A percentile compares a stretch with the other conserved stretches of the same genome.
Conservation (phyloP, 805 yeast species). For the Spathaspora hagerdaliae region DNA sequence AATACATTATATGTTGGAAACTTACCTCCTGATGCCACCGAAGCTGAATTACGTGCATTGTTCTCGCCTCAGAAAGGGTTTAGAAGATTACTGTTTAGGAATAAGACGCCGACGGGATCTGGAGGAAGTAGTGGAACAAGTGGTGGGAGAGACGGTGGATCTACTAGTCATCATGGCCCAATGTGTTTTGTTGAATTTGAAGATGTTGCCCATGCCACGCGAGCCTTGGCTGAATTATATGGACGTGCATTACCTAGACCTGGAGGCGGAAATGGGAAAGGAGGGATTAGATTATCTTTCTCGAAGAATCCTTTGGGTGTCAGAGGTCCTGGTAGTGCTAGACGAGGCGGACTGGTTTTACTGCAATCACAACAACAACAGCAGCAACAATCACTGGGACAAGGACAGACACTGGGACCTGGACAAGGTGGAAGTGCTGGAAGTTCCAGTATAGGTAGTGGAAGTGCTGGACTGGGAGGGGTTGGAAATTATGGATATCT, state of each 20-base stretch:
- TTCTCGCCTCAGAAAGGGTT: constrained; percentile 91
- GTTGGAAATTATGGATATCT: constrained; percentile 36
- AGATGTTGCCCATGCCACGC: constrained; percentile 88
- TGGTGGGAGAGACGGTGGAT: constrained; percentile 5
- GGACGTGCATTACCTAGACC: constrained; percentile 88
- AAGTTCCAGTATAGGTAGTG: constrained; percentile 3
- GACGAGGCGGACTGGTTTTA: constrained; percentile 18
- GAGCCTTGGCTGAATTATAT: constrained; percentile 89
- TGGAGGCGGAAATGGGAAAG: constrained; percentile 67
- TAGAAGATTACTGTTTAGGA: constrained; percentile 86
- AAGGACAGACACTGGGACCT: constrained; percentile 6
- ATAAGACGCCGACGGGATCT: constrained; percentile 35
- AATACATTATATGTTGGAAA: constrained; percentile 96
- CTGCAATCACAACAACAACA: constrained; percentile 19
- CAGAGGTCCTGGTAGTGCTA: constrained; percentile 59
- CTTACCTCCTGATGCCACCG: constrained; percentile 95
- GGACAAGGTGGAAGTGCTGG: constrained; percentile 9
- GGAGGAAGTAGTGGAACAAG: constrained; percentile 19
- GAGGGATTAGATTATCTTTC: constrained; percentile 91
- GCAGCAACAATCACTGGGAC: constrained; percentile 12
- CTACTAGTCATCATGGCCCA: constrained; percentile 71
- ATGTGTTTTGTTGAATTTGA: constrained; percentile 99
- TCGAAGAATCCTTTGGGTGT: constrained; percentile 97
- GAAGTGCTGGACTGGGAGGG: constrained; percentile 10
- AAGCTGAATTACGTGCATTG: constrained; percentile 81